Conservation (phyloP, 106 monocot species). For the Allium sativum region DNA sequence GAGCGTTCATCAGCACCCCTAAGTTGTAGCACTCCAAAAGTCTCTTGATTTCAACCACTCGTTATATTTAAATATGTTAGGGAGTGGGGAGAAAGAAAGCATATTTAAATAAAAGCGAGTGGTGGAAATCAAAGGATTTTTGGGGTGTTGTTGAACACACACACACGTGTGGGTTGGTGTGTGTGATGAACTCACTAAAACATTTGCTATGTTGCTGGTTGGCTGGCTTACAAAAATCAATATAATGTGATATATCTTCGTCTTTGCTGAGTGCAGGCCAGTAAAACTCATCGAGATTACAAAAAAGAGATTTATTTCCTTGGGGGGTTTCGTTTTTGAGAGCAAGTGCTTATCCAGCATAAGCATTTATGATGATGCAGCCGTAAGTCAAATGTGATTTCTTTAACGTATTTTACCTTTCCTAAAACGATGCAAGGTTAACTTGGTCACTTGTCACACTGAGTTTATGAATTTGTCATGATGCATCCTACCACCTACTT, state of each 20-base stretch:
- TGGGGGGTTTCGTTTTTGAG: slow-evolving; percentile 66
- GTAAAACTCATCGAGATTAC: slow-evolving; percentile 63
- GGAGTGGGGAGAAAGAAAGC: no score
- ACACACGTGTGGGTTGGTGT: no score
- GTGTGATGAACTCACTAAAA: background rate
- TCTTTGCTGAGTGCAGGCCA: slow-evolving; percentile 44
- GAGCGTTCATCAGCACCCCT: no score
- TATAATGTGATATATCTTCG: background rate
- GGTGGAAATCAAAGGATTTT: no score
- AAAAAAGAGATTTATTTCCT: slow-evolving; percentile 55
- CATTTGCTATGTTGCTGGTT: no score
- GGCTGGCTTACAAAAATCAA: background rate
- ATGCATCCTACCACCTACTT: no score
- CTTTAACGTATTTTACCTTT: background rate
- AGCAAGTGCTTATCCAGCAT: slow-evolving; percentile 50
- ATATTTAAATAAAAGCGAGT: no score
- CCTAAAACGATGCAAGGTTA: background rate
- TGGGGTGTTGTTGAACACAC: no score
- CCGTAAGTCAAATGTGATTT: slow-evolving; percentile 37
- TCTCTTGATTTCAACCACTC: no score
- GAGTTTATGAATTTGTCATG: background rate
- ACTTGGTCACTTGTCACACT: background rate
- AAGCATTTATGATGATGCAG: slow-evolving; percentile 55
- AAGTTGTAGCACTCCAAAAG: no score
- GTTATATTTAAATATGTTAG: no score